A percentile compares a stretch with the other conserved stretches of the same genome.
Evolutionary conservation across 2,329 filamentous ascomycete species (phyloP).

Genomic region (Xylariaceae sp.): DNA sequence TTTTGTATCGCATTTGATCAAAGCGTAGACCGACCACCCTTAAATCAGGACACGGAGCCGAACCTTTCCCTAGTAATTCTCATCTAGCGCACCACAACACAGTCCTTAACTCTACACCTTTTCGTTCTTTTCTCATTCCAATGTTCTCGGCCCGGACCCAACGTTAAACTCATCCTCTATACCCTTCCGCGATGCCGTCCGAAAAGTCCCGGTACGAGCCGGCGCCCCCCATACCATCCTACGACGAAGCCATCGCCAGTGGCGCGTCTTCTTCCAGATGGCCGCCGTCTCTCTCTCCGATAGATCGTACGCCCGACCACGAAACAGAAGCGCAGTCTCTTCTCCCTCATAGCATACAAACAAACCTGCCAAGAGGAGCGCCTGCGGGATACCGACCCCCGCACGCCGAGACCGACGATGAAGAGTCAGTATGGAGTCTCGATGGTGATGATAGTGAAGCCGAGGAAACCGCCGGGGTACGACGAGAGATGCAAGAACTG

Average conservation of each 20-base stretch:
- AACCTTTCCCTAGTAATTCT: constrained; percentile 1
- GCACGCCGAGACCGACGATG: constrained; percentile 60
- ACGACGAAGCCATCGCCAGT: constrained; percentile 70
- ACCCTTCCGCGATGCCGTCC: constrained; percentile 32
- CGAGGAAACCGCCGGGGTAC: constrained; percentile 54
- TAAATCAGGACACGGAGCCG: background rate
- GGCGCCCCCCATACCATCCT: constrained; percentile 72
- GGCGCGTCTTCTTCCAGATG: constrained; percentile 44
- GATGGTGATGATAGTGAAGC: constrained; percentile 40
- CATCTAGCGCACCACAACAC: constrained; percentile 3
- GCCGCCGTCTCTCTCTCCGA: constrained; percentile 53
- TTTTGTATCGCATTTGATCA: constrained; percentile 15
- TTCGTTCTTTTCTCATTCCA: constrained; percentile 3
- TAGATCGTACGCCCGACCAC: constrained; percentile 58
- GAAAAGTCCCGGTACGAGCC: constrained; percentile 55
- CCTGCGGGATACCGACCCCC: constrained; percentile 67
- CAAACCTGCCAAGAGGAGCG: constrained; percentile 37
- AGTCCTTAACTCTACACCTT: background rate
- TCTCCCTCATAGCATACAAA: constrained; percentile 47
- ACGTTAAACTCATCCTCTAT: constrained; percentile 13
- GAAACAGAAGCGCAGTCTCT: constrained; percentile 75
- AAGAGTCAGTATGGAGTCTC: constrained; percentile 43
- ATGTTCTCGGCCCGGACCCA: constrained; percentile 5
- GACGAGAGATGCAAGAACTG: constrained; percentile 83
- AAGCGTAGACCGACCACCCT: constrained; percentile 12